Percentiles rank a stretch among this genome's conserved stretches.
phyloP scores from a whole-genome alignment of 139 green algal species.

The Tetradesmus obliquus region DNA sequence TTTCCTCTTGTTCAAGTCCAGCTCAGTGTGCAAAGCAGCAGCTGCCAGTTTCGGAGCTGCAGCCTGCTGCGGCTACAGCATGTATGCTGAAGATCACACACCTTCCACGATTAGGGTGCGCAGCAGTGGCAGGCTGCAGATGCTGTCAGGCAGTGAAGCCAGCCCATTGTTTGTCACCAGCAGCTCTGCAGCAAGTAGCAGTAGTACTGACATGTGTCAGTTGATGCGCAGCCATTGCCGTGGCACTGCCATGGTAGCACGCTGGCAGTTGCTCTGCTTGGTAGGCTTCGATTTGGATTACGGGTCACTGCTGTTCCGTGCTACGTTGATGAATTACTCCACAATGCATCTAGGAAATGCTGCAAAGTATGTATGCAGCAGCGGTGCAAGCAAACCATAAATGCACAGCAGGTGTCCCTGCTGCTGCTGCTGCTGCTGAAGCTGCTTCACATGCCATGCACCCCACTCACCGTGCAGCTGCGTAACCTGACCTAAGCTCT shows the following conservation, averaged over 20 bases:
- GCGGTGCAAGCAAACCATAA: background rate
- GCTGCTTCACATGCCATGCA: background rate
- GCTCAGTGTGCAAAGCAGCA: no score
- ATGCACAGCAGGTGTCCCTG: background rate
- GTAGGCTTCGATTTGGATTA: no score
- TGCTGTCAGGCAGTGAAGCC: background rate
- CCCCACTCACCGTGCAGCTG: slow-evolving; percentile 13
- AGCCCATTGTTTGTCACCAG: slow-evolving; percentile 4
- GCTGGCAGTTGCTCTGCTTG: no score
- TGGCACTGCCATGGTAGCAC: no score
- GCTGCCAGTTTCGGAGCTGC: no score
- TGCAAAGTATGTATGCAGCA: background rate
- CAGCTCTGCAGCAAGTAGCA: slow-evolving; percentile 7
- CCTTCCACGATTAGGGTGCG: slow-evolving; percentile 26
- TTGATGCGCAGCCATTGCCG: no score
- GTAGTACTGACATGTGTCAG: background rate
- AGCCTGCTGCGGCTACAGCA: background rate
- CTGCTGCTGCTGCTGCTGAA: background rate
- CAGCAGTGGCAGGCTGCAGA: slow-evolving; percentile 12
- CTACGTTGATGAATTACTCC: no score
- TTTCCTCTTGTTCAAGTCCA: no score
- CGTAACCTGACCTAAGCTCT: background rate
- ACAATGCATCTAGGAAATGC: no score
- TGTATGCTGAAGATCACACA: background rate
- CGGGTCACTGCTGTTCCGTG: no score